Conservation (phyloP, 176 grass and related monocot species). For the Poa pratensis region DNA sequence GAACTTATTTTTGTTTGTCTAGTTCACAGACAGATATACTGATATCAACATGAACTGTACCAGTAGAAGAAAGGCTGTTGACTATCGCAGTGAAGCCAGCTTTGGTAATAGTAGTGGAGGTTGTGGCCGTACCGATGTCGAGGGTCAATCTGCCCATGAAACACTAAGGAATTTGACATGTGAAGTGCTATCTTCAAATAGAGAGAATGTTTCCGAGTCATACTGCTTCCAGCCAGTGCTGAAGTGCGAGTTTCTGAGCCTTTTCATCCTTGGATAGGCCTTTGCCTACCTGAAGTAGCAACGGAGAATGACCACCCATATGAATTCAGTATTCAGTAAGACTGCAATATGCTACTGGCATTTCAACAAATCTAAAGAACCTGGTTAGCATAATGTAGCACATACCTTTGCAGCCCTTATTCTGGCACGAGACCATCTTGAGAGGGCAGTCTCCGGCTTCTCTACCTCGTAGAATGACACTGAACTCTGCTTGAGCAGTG, state of each 20-base stretch:
- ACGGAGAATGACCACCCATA: neutral
- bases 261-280: slow-evolving; percentile 91
- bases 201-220: slow-evolving; percentile 10
- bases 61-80: slow-evolving; percentile 98
- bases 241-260: slow-evolving; percentile 89
- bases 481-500: slow-evolving; percentile 76
- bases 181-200: neutral
- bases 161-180: slow-evolving; percentile 18
- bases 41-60: slow-evolving; percentile 46
- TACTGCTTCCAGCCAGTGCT: slow-evolving; percentile 98
- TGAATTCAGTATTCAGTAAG: slow-evolving; percentile 16
- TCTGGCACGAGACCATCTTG: slow-evolving; percentile 88
- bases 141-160: slow-evolving; percentile 78
- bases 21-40: slow-evolving; percentile 12
- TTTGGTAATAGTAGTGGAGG: slow-evolving; percentile 87
- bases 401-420: slow-evolving; percentile 81
- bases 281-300: slow-evolving; percentile 80
- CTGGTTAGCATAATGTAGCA: neutral
- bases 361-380: too few relatives aligned
- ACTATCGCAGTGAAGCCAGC: slow-evolving; percentile 81
- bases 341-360: neutral
- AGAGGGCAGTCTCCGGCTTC: slow-evolving; percentile 70
- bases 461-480: slow-evolving; percentile 83
- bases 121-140: slow-evolving; percentile 94
- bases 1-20: slow-evolving; percentile 38